These are phyloP conservation scores for Volvox reticuliferus DNA, from an alignment of 139 green algal genomes.

Conservation along the genomic window DNA sequence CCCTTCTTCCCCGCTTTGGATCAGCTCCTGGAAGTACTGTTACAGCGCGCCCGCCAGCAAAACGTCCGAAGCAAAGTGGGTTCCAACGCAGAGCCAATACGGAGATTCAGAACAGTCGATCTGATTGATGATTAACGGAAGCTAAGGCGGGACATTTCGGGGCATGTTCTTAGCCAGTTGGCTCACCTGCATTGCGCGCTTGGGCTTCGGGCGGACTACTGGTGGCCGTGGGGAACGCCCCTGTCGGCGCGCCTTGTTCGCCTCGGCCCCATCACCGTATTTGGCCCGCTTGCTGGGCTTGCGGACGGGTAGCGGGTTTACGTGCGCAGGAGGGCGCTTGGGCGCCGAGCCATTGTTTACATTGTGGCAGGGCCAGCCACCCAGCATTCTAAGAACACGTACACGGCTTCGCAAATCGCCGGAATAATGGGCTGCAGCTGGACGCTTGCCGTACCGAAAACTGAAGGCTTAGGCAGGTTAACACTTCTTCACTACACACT, in stretches of 20 bases:
- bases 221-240: not conserved
- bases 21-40: constrained; percentile 19
- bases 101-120: not conserved
- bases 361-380: not conserved
- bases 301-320: constrained; percentile 4
- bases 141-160: no score
- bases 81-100: not conserved
- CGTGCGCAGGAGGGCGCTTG: not conserved
- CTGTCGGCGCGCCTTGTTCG: not conserved
- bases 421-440: no score
- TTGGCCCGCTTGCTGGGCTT: constrained; percentile 33
- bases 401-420: not conserved
- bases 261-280: not conserved
- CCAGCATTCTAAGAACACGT: not conserved
- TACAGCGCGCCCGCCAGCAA: no score
- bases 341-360: not conserved
- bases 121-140: no score
- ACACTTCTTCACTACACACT: no score
- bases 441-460: no score
- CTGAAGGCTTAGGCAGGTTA: no score
- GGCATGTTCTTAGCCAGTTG: not conserved
- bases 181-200: not conserved
- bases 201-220: not conserved
- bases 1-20: not conserved
- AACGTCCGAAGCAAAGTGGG: not conserved